phyloP scores from a whole-genome alignment of 2,329 filamentous ascomycete species.

The Alternaria sp. region DNA sequence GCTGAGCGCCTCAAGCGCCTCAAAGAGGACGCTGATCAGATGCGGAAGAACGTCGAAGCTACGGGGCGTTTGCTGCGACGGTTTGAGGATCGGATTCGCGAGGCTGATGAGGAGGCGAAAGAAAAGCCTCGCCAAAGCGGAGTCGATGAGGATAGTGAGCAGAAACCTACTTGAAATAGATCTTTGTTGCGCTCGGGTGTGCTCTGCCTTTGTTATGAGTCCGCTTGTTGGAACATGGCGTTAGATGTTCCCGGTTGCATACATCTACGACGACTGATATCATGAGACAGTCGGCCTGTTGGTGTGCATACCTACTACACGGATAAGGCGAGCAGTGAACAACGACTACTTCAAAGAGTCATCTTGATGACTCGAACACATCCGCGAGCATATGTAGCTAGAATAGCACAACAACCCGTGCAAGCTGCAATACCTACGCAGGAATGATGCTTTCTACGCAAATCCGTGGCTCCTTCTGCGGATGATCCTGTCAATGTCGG shows the following conservation, averaged over 20 bases:
- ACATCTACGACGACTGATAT: neutral
- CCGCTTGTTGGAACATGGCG: neutral
- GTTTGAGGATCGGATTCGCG: conserved; percentile 18
- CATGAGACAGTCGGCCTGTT: neutral
- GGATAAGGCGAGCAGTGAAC: too few species aligned
- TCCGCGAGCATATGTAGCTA: neutral
- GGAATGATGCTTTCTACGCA: neutral
- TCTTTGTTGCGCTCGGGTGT: neutral
- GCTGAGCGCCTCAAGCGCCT: conserved; percentile 5
- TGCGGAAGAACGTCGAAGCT: conserved; percentile 19
- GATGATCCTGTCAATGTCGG: neutral
- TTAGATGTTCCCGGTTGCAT: rapidly evolving
- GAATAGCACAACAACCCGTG: neutral
- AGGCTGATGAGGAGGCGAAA: conserved; percentile 13
- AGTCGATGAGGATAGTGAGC: neutral
- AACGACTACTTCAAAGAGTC: too few species aligned
- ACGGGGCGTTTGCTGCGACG: conserved; percentile 22
- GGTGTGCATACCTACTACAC: neutral
- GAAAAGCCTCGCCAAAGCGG: neutral
- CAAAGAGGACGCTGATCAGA: neutral
- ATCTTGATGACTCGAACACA: neutral
- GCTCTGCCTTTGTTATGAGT: neutral
- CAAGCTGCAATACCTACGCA: neutral
- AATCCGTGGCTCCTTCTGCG: neutral
- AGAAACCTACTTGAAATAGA: neutral